Percentiles rank a stretch among this genome's conserved stretches.
Conservation (phyloP, 371 early-diverging fungal species). For the Mucor mucedo region DNA sequence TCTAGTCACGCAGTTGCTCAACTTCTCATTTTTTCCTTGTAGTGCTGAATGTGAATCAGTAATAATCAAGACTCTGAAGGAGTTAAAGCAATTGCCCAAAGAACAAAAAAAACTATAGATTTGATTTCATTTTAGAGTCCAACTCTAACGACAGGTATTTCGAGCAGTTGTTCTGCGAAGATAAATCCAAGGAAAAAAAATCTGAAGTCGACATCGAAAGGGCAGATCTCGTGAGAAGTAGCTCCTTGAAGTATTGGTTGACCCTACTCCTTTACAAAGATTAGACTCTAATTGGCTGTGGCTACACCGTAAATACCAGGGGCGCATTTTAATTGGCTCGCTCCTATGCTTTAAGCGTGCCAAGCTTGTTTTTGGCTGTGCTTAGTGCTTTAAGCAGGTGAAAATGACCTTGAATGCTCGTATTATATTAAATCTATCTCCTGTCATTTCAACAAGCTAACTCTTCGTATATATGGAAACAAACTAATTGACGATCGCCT, state of each 20-base stretch:
- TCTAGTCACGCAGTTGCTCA: conserved; percentile 14
- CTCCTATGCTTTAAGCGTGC: too few relatives aligned
- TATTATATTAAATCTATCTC: conserved; percentile 17
- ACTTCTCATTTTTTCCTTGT: conserved; percentile 19
- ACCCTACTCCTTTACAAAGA: conserved; percentile 21
- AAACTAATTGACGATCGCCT: conserved; percentile 21
- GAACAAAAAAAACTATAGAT: conserved; percentile 18
- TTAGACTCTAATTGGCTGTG: too few relatives aligned
- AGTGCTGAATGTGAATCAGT: conserved; percentile 18
- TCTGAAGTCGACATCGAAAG: conserved; percentile 12
- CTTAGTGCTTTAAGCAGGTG: too few relatives aligned
- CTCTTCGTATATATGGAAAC: conserved; percentile 19
- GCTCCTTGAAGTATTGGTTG: conserved; percentile 18
- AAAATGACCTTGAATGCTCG: too few relatives aligned
- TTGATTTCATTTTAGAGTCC: conserved; percentile 14
- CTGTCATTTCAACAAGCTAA: conserved; percentile 20
- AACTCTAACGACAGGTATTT: conserved; percentile 13
- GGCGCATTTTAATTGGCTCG: too few relatives aligned
- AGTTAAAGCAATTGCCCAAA: conserved; percentile 14
- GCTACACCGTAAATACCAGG: too few relatives aligned
- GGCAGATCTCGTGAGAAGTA: conserved; percentile 19
- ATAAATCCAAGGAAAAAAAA: conserved; percentile 20
- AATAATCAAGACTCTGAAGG: conserved; percentile 18
- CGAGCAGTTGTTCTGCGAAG: conserved; percentile 12
- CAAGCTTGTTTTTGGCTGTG: too few relatives aligned